These are phyloP conservation scores for Melaleuca quinquenervia DNA, from an alignment of 345 rosid genomes.

Conservation along the genomic window DNA sequence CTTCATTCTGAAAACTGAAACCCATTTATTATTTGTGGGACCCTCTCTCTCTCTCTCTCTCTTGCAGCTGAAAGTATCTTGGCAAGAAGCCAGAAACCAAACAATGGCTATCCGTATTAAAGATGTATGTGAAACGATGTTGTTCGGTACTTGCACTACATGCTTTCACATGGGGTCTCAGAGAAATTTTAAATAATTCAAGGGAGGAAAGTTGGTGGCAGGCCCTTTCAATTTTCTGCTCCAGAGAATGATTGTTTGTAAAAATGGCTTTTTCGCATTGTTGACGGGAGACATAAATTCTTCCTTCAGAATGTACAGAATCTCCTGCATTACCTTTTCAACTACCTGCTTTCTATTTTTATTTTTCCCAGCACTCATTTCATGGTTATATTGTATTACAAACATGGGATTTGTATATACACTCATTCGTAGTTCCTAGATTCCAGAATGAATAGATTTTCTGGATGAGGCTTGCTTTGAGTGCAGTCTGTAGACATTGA, in stretches of 20 bases:
- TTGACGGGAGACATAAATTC: not conserved
- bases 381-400: not conserved
- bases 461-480: not conserved
- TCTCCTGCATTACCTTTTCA: not conserved
- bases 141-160: not conserved
- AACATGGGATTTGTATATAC: not conserved
- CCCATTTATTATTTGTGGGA: not conserved
- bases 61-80: conserved; percentile 5
- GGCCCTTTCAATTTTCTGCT: not conserved
- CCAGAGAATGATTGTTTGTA: not conserved
- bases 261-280: not conserved
- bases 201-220: not conserved
- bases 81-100: conserved; percentile 10
- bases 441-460: not conserved
- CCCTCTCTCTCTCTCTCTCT: not conserved
- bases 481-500: not conserved
- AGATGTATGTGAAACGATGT: not conserved
- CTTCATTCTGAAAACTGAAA: not conserved
- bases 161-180: conserved; percentile 20
- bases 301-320: not conserved
- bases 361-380: not conserved
- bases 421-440: conserved; percentile 4
- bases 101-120: not conserved
- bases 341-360: not conserved
- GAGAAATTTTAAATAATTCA: not conserved